A percentile compares a stretch with the other conserved stretches of the same genome.
These are phyloP conservation scores for Euphorbia celastroides DNA, from an alignment of 441 rosid species.

Conservation along the genomic window DNA sequence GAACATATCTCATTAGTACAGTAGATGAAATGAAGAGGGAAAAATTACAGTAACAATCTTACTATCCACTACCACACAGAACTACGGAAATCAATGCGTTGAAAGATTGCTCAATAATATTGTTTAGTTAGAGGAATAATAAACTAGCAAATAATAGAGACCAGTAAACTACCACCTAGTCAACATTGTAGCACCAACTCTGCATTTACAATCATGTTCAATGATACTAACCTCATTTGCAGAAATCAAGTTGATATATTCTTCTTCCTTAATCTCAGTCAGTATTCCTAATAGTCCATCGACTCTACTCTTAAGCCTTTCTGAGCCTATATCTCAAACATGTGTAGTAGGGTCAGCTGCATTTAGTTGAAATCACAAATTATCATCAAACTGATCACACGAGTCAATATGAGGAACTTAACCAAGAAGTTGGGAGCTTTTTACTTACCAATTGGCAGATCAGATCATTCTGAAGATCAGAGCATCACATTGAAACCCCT, in stretches of 20 bases:
- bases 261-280: conserved; percentile 10
- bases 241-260: not conserved
- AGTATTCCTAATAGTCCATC: conserved; percentile 8
- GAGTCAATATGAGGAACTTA: not conserved
- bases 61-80: not conserved
- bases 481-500: conserved; percentile 10
- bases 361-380: not conserved
- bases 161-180: not conserved
- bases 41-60: not conserved
- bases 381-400: not conserved
- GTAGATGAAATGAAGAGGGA: not conserved
- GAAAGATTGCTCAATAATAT: not conserved
- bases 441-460: conserved; percentile 8
- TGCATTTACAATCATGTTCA: conserved; percentile 1
- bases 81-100: not conserved
- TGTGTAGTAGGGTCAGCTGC: conserved; percentile 10
- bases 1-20: not conserved
- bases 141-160: not conserved
- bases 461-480: conserved; percentile 4
- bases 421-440: not conserved
- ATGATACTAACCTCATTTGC: conserved; percentile 22
- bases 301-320: conserved; percentile 10
- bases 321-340: not conserved
- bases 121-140: not conserved
- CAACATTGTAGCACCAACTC: not conserved